Conservation (phyloP, 176 grass and related monocot genomes). For the Lolium perenne region DNA sequence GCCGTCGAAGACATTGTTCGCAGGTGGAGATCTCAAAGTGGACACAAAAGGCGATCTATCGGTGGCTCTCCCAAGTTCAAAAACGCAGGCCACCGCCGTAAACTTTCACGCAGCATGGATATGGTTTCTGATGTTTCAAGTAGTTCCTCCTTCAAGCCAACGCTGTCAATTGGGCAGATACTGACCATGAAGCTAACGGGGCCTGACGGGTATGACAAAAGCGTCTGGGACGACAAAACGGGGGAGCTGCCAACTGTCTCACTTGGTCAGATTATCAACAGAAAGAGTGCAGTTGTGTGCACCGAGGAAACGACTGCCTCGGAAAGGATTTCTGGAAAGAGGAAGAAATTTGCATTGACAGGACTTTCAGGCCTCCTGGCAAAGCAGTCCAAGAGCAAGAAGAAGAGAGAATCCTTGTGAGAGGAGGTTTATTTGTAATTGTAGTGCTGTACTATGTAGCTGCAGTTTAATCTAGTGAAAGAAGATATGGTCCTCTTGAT, state of each 20-base stretch:
- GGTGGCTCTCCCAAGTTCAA: slow-evolving; percentile 69
- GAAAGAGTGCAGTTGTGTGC: slow-evolving; percentile 43
- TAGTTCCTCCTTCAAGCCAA: slow-evolving; percentile 51
- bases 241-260: slow-evolving; percentile 58
- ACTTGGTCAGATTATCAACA: slow-evolving; percentile 89
- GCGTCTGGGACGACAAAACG: slow-evolving; percentile 57
- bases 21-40: slow-evolving; percentile 65
- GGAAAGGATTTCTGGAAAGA: slow-evolving; percentile 58
- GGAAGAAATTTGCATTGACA: slow-evolving; percentile 74
- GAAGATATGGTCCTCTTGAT: slow-evolving; percentile 60
- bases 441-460: neutral
- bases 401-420: slow-evolving; percentile 72
- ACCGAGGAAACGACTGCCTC: slow-evolving; percentile 34
- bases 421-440: neutral
- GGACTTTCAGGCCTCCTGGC: slow-evolving; percentile 70
- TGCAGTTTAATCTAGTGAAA: slow-evolving; percentile 17
- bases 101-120: slow-evolving; percentile 38
- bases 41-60: slow-evolving; percentile 48
- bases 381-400: slow-evolving; percentile 84
- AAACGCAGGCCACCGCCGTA: slow-evolving; percentile 45
- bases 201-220: slow-evolving; percentile 57
- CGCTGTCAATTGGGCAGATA: slow-evolving; percentile 93
- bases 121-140: slow-evolving; percentile 46
- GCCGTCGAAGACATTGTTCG: slow-evolving; percentile 67
- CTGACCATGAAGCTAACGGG: slow-evolving; percentile 85